A percentile compares a stretch with the other conserved stretches of the same genome.
Evolutionary conservation across 2,329 filamentous ascomycete genomes (phyloP).

Genomic region (Akanthomyces muscarius): DNA sequence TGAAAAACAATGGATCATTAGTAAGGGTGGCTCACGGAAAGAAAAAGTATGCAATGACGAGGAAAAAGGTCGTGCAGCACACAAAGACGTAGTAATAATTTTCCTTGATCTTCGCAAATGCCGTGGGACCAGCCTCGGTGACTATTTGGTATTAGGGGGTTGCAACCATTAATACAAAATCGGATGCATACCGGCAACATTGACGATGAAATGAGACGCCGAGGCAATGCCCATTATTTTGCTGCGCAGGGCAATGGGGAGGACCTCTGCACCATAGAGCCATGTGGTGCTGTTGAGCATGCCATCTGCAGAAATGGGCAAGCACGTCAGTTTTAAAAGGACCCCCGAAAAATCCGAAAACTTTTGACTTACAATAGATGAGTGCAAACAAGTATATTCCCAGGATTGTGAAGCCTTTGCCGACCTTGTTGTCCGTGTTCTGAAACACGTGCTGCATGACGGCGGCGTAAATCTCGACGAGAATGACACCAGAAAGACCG

Average conservation of each 20-base stretch:
- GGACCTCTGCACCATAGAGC: slow-evolving; percentile 52
- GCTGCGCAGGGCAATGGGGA: slow-evolving; percentile 49
- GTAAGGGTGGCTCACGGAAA: slow-evolving; percentile 36
- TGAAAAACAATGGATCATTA: neutral
- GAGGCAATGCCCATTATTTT: slow-evolving; percentile 54
- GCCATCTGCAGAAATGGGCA: slow-evolving; percentile 27
- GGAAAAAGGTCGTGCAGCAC: slow-evolving; percentile 47
- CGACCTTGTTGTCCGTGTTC: slow-evolving; percentile 48
- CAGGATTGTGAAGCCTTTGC: slow-evolving; percentile 56
- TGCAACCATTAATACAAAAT: neutral
- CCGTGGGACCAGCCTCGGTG: slow-evolving; percentile 51
- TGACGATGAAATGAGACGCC: slow-evolving; percentile 51
- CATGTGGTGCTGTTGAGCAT: slow-evolving; percentile 53
- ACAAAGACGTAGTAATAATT: slow-evolving; percentile 61
- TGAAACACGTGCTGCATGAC: slow-evolving; percentile 57
- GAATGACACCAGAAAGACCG: slow-evolving; percentile 46
- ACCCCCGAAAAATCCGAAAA: neutral
- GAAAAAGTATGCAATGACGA: slow-evolving; percentile 49
- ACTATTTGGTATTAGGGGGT: slow-evolving; percentile 28
- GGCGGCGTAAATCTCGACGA: slow-evolving; percentile 56
- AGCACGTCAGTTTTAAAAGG: neutral
- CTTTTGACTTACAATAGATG: slow-evolving; percentile 36
- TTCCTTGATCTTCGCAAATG: slow-evolving; percentile 53
- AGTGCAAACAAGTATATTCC: slow-evolving; percentile 58
- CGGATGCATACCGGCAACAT: slow-evolving; percentile 33